phyloP scores from a whole-genome alignment of 2,329 filamentous ascomycete genomes.

The Fusarium avenaceum region DNA sequence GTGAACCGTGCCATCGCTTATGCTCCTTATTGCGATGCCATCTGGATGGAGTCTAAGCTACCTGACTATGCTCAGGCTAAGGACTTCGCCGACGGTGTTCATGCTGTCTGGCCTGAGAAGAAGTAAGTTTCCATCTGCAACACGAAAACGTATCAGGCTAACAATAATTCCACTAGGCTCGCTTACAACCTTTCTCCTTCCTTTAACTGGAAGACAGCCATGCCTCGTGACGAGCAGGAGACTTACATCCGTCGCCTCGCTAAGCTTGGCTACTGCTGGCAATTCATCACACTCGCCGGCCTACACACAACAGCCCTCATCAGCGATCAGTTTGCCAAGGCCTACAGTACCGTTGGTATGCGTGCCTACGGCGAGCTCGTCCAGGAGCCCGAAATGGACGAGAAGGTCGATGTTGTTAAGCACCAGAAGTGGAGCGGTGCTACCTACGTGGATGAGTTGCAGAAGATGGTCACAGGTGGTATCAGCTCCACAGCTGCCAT shows the following conservation, averaged over 20 bases:
- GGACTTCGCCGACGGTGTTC: slow-evolving; percentile 93
- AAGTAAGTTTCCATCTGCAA: slow-evolving; percentile 72
- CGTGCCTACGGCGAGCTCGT: slow-evolving; percentile 96
- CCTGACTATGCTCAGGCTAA: slow-evolving; percentile 92
- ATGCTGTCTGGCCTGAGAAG: slow-evolving; percentile 94
- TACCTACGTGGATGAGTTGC: slow-evolving; percentile 91
- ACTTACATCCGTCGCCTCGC: slow-evolving; percentile 96
- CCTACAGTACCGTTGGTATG: slow-evolving; percentile 88
- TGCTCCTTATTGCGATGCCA: slow-evolving; percentile 92
- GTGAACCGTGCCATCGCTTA: slow-evolving; percentile 92
- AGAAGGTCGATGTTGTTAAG: slow-evolving; percentile 92
- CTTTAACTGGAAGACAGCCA: slow-evolving; percentile 99
- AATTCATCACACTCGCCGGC: slow-evolving; percentile 99
- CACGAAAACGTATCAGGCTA: slow-evolving; percentile 28
- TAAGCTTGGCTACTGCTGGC: slow-evolving; percentile 95
- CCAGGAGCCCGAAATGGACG: slow-evolving; percentile 96
- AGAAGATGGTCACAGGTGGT: slow-evolving; percentile 97
- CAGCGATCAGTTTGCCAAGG: slow-evolving; percentile 87
- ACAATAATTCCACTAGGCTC: slow-evolving; percentile 67
- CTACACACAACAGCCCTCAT: slow-evolving; percentile 96
- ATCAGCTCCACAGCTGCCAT: slow-evolving; percentile 94
- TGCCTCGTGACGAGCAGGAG: slow-evolving; percentile 91
- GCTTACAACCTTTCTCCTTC: slow-evolving; percentile 98
- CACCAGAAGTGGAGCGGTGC: slow-evolving; percentile 99
- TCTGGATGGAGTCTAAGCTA: slow-evolving; percentile 99